Evolutionary conservation across 2,329 filamentous ascomycete genomes (phyloP).

Genomic region (Trichoderma koningii): DNA sequence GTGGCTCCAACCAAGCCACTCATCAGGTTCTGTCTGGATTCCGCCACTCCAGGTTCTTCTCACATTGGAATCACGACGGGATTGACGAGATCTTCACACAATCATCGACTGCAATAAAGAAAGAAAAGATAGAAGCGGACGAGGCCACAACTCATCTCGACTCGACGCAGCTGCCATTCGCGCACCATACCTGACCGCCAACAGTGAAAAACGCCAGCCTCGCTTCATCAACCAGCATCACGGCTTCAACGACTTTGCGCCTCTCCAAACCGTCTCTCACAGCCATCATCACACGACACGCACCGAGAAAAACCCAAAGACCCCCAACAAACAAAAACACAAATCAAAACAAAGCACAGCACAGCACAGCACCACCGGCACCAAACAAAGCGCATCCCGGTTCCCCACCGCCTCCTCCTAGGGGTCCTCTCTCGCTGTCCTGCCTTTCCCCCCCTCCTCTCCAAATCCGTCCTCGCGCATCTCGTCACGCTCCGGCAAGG

Average conservation of each 20-base stretch:
- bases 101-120: background rate
- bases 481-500: slow-evolving; percentile 20
- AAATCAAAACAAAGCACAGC: too few relatives aligned
- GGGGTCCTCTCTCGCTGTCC: background rate
- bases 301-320: too few relatives aligned
- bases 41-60: background rate
- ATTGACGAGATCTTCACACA: background rate
- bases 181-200: background rate
- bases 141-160: background rate
- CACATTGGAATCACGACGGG: too few relatives aligned
- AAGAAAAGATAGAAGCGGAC: background rate
- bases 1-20: slow-evolving; percentile 14
- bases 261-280: too few relatives aligned
- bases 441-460: slow-evolving; percentile 5
- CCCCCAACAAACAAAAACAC: too few relatives aligned
- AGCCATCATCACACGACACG: too few relatives aligned
- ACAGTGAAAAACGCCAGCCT: background rate
- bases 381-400: background rate
- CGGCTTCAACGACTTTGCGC: too few relatives aligned
- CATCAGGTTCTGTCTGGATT: background rate
- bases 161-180: background rate
- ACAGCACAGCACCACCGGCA: too few relatives aligned
- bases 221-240: too few relatives aligned
- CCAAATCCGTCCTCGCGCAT: slow-evolving; percentile 15
- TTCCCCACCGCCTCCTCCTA: background rate